Conservation (phyloP, 2,329 filamentous ascomycete species). For the Fusarium setosum region DNA sequence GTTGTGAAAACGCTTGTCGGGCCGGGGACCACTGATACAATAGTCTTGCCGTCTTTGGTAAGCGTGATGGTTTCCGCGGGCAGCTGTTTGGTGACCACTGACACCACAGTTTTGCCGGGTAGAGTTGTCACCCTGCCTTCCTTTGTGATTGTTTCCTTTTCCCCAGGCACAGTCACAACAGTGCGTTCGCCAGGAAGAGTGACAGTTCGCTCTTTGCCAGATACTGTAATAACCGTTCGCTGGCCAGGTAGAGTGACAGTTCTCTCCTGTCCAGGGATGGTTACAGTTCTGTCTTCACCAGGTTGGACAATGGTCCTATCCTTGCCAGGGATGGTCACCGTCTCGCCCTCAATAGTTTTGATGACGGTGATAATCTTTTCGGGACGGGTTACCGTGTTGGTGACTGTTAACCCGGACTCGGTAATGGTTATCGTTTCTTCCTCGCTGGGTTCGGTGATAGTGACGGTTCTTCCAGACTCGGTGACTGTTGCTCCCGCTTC, state of each 20-base stretch:
- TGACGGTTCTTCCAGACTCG: conserved; percentile 19
- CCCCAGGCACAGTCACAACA: conserved; percentile 34
- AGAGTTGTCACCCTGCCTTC: conserved; percentile 34
- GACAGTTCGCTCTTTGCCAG: conserved; percentile 37
- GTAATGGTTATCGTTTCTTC: too few relatives aligned
- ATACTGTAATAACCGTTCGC: conserved; percentile 33
- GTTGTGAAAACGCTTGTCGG: conserved; percentile 46
- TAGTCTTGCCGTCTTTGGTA: conserved; percentile 44
- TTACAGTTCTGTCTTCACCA: neutral
- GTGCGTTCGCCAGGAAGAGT: conserved; percentile 40
- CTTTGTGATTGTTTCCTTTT: conserved; percentile 39
- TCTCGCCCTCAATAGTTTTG: too few relatives aligned
- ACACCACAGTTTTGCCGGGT: conserved; percentile 46
- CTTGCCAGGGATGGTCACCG: neutral
- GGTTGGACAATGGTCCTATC: too few relatives aligned
- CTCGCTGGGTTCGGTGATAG: conserved; percentile 24
- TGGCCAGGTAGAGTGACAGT: conserved; percentile 41
- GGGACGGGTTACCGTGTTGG: too few relatives aligned
- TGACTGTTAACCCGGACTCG: too few relatives aligned
- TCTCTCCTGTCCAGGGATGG: conserved; percentile 21
- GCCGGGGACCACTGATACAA: conserved; percentile 44
- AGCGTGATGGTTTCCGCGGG: conserved; percentile 46
- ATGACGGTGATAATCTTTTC: too few relatives aligned
- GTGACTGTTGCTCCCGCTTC: too few relatives aligned
- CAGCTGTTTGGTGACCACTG: conserved; percentile 46